phyloP scores from a whole-genome alignment of 306 rosid species.

The Astragalus glycyphyllos region DNA sequence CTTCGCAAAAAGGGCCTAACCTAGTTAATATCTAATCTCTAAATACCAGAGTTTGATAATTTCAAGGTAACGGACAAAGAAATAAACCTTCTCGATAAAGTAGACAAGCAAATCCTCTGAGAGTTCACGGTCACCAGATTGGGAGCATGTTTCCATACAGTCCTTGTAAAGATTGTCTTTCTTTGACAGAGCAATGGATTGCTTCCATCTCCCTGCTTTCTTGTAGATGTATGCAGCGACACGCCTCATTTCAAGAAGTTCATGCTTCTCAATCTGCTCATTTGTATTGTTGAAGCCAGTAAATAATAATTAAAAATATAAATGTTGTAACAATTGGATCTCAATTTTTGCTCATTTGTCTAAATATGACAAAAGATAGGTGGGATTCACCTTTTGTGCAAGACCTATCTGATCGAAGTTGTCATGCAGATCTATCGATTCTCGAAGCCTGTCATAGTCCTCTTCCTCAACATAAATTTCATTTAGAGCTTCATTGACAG shows the following conservation, averaged over 20 bases:
- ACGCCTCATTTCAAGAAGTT: slow-evolving; percentile 97
- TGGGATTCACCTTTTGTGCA: slow-evolving; percentile 73
- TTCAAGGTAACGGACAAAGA: slow-evolving; percentile 26
- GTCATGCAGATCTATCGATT: slow-evolving; percentile 90
- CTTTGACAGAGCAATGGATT: slow-evolving; percentile 94
- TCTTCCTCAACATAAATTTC: slow-evolving; percentile 93
- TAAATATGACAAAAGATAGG: slow-evolving; percentile 33
- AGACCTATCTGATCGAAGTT: slow-evolving; percentile 95
- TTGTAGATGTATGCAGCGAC: slow-evolving; percentile 95
- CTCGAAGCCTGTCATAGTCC: slow-evolving; percentile 94
- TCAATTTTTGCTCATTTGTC: slow-evolving; percentile 57
- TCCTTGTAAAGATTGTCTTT: slow-evolving; percentile 95
- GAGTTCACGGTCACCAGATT: slow-evolving; percentile 94
- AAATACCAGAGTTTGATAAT: slow-evolving; percentile 14
- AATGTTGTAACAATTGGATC: slow-evolving; percentile 29
- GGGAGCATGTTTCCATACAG: slow-evolving; percentile 97
- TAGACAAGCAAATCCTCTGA: slow-evolving; percentile 92
- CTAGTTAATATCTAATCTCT: slow-evolving; percentile 9
- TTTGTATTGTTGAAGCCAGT: slow-evolving; percentile 22
- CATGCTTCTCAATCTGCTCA: slow-evolving; percentile 91
- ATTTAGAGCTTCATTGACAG: slow-evolving; percentile 94
- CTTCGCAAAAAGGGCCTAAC: slow-evolving; percentile 6
- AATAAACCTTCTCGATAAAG: slow-evolving; percentile 81
- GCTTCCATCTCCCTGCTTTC: slow-evolving; percentile 98
- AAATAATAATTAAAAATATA: slow-evolving; percentile 25